phyloP scores from a whole-genome alignment of 305 asterid species.

The Rubia occidens region DNA sequence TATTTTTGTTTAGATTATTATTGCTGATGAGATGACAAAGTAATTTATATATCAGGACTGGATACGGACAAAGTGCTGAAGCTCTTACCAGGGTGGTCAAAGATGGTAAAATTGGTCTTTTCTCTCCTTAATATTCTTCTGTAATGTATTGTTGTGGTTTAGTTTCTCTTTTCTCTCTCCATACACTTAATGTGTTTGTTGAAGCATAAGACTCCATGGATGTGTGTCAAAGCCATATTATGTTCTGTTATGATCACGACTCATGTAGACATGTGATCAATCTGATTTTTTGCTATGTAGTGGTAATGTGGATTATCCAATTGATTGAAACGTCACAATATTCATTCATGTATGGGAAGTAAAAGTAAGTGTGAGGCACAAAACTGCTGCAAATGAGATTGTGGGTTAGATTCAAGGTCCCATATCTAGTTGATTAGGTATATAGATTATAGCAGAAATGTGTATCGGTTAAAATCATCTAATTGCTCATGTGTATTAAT shows the following conservation, averaged over 20 bases:
- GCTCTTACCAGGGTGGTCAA: constrained; percentile 76
- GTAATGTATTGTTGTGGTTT: neutral
- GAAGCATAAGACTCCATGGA: neutral
- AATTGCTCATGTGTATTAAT: neutral
- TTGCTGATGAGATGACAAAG: neutral
- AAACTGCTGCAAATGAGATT: neutral
- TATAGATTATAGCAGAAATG: neutral
- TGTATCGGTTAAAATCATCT: neutral
- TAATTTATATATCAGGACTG: constrained; percentile 31
- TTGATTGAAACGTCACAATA: neutral
- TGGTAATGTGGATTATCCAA: neutral
- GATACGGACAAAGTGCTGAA: constrained; percentile 58
- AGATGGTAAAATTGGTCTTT: constrained; percentile 33
- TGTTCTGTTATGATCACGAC: neutral
- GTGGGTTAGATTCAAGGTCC: neutral
- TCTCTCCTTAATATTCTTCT: constrained; percentile 3
- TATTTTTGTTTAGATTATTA: constrained; percentile 3
- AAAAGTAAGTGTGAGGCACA: neutral
- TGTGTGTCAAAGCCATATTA: neutral
- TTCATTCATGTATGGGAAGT: neutral
- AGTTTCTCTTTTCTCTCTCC: neutral
- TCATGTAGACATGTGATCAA: neutral
- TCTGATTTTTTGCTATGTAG: neutral
- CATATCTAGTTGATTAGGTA: neutral
- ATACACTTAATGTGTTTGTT: neutral